These are phyloP conservation scores for Chaetomium olivaceum DNA, from an alignment of 2,329 filamentous ascomycete genomes.

Conservation along the genomic window DNA sequence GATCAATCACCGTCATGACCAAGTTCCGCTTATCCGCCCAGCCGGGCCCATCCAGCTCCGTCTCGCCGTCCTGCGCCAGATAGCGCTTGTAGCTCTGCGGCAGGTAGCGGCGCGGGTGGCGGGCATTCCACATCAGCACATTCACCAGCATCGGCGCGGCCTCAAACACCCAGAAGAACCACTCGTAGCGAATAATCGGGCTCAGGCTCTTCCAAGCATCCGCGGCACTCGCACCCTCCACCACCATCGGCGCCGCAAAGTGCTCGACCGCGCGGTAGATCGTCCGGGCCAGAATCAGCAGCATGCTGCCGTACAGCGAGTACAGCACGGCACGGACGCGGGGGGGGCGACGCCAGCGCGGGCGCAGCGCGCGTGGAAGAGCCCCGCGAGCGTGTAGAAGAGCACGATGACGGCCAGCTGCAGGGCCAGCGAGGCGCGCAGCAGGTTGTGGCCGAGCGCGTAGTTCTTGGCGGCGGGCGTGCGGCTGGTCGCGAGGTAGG, in stretches of 20 bases:
- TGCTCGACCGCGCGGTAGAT: slow-evolving; percentile 61
- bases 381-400: slow-evolving; percentile 51
- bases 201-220: slow-evolving; percentile 48
- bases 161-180: slow-evolving; percentile 62
- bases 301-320: slow-evolving; percentile 53
- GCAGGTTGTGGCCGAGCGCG: slow-evolving; percentile 46
- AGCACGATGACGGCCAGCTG: slow-evolving; percentile 54
- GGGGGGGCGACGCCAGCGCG: slow-evolving; percentile 39
- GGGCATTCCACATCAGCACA: slow-evolving; percentile 49
- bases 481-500: slow-evolving; percentile 47
- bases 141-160: slow-evolving; percentile 55
- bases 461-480: slow-evolving; percentile 42
- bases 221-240: slow-evolving; percentile 36
- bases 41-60: slow-evolving; percentile 51
- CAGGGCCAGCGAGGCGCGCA: slow-evolving; percentile 53
- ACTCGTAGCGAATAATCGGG: slow-evolving; percentile 55
- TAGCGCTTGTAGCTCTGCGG: slow-evolving; percentile 52
- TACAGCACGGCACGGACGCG: slow-evolving; percentile 43
- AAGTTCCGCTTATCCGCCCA: slow-evolving; percentile 51
- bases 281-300: slow-evolving; percentile 54
- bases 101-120: slow-evolving; percentile 53
- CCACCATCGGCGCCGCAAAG: slow-evolving; percentile 42
- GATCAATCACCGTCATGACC: slow-evolving; percentile 45
- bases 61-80: slow-evolving; percentile 50
- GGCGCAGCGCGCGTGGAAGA: slow-evolving; percentile 51